Percentiles rank a stretch among this genome's conserved stretches.
Evolutionary conservation across 2,329 filamentous ascomycete genomes (phyloP).

Genomic region (Cercospora janseana): DNA sequence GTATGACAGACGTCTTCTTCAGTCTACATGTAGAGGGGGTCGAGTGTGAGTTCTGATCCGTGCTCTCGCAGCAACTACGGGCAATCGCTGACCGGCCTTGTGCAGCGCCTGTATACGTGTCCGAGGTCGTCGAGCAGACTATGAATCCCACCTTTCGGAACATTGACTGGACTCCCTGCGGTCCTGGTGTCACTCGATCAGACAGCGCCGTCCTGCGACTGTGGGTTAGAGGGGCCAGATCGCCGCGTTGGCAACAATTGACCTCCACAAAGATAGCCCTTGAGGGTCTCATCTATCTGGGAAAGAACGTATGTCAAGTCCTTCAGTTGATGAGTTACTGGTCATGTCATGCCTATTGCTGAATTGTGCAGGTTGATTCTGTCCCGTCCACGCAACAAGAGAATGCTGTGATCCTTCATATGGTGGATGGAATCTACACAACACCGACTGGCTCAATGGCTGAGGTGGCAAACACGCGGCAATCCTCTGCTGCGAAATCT

Average conservation of each 20-base stretch:
- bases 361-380: conserved; percentile 47
- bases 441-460: conserved; percentile 29
- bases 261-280: conserved; percentile 72
- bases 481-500: conserved; percentile 26
- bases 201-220: conserved; percentile 67
- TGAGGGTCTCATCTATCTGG: conserved; percentile 73
- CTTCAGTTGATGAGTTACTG: too few relatives aligned
- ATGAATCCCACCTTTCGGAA: conserved; percentile 88
- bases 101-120: conserved; percentile 80
- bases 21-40: conserved; percentile 69
- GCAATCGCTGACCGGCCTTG: conserved; percentile 20
- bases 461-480: conserved; percentile 25
- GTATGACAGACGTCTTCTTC: conserved; percentile 86
- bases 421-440: conserved; percentile 82
- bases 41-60: conserved; percentile 38
- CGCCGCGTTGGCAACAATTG: conserved; percentile 60
- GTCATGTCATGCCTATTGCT: neutral
- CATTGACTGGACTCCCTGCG: conserved; percentile 69
- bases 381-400: conserved; percentile 72
- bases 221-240: conserved; percentile 64
- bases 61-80: neutral
- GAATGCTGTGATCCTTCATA: conserved; percentile 82
- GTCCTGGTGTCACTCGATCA: conserved; percentile 62
- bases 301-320: conserved; percentile 55
- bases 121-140: conserved; percentile 71